Conservation (phyloP, 306 rosid species). For the Senna siamea region DNA sequence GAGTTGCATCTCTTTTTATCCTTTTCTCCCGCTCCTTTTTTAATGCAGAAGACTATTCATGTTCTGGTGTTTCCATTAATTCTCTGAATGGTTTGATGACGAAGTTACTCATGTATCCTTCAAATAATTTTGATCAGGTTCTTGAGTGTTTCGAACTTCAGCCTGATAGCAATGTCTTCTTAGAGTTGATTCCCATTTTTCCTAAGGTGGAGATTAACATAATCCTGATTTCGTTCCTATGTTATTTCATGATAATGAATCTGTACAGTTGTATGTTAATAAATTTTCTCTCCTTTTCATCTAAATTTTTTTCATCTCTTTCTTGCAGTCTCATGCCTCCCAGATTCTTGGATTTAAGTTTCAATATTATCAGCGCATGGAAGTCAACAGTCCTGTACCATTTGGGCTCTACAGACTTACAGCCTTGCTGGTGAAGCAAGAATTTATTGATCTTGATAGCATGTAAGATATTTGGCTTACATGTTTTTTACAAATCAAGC, state of each 20-base stretch:
- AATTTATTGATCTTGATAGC: slow-evolving; percentile 91
- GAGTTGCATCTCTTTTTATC: slow-evolving; percentile 46
- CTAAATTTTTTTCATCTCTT: slow-evolving; percentile 18
- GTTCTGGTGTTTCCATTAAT: slow-evolving; percentile 25
- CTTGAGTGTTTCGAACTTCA: slow-evolving; percentile 95
- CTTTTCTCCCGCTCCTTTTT: not conserved
- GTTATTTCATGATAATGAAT: not conserved
- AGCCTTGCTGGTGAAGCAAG: slow-evolving; percentile 92
- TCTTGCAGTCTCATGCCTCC: slow-evolving; percentile 96
- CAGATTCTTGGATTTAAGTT: slow-evolving; percentile 98
- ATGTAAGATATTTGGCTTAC: slow-evolving; percentile 62
- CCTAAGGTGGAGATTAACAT: slow-evolving; percentile 68
- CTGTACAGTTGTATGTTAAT: slow-evolving; percentile 19
- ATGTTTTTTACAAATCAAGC: slow-evolving; percentile 24
- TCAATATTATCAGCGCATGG: slow-evolving; percentile 95
- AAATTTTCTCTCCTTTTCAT: too few species aligned
- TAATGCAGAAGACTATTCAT: not conserved
- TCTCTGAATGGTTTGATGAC: slow-evolving; percentile 4
- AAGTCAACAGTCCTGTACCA: slow-evolving; percentile 79
- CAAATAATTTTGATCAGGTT: slow-evolving; percentile 58
- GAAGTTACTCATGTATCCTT: slow-evolving; percentile 28
- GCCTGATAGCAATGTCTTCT: slow-evolving; percentile 72
- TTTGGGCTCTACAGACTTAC: slow-evolving; percentile 90
- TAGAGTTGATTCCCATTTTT: slow-evolving; percentile 94
- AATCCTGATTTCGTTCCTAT: slow-evolving; percentile 15